Percentiles rank a stretch among this genome's conserved stretches.
Conservation (phyloP, 2,329 filamentous ascomycete species). For the Paecilomyces formosus region DNA sequence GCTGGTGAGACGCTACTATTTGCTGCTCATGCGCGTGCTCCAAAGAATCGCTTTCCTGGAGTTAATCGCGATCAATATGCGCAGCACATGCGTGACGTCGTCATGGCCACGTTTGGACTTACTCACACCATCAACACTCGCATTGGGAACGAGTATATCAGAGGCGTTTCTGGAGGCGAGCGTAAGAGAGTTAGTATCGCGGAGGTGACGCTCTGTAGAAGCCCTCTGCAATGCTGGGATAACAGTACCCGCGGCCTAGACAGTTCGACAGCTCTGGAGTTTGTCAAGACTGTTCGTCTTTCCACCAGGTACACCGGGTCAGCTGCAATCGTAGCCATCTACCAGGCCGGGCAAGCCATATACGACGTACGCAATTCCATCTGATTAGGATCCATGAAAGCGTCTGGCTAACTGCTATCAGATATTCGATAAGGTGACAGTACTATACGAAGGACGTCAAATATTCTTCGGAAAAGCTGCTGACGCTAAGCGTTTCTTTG, state of each 20-base stretch:
- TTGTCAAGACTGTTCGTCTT: slow-evolving; percentile 45
- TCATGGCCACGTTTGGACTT: slow-evolving; percentile 38
- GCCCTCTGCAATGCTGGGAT: slow-evolving; percentile 29
- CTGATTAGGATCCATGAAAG: background rate
- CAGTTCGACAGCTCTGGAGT: slow-evolving; percentile 50
- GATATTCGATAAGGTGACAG: slow-evolving; percentile 63
- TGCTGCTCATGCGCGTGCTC: slow-evolving; percentile 57
- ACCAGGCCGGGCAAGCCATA: slow-evolving; percentile 42
- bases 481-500: slow-evolving; percentile 59
- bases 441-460: slow-evolving; percentile 68
- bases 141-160: slow-evolving; percentile 50
- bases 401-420: background rate
- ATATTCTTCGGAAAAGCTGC: slow-evolving; percentile 65
- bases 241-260: slow-evolving; percentile 46
- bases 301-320: slow-evolving; percentile 44
- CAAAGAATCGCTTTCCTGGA: slow-evolving; percentile 32
- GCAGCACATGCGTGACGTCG: slow-evolving; percentile 36
- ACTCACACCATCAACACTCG: slow-evolving; percentile 46
- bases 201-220: slow-evolving; percentile 29
- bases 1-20: slow-evolving; percentile 76
- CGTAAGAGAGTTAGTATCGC: slow-evolving; percentile 56
- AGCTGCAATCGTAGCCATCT: slow-evolving; percentile 49
- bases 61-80: slow-evolving; percentile 38
- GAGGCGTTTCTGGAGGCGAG: slow-evolving; percentile 55
- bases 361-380: slow-evolving; percentile 32